Evolutionary conservation across 2,329 filamentous ascomycete genomes (phyloP).

Genomic region (Fusarium nygamai): DNA sequence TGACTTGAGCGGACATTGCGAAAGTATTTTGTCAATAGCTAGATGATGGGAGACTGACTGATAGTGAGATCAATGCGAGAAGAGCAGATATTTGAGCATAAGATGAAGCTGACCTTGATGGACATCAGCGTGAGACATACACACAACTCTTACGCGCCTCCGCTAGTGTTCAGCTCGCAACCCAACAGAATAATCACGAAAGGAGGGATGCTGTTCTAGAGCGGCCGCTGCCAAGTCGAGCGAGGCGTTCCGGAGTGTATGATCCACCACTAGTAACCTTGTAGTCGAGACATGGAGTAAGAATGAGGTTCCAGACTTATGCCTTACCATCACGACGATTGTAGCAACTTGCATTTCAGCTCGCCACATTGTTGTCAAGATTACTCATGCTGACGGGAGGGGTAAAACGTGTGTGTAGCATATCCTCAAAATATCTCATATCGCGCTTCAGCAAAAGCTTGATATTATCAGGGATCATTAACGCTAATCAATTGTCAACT

Average conservation of each 20-base stretch:
- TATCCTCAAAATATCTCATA: neutral
- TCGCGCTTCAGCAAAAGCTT: neutral
- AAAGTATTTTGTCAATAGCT: rapidly evolving
- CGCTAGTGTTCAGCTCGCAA: rapidly evolving
- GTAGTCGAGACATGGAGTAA: neutral
- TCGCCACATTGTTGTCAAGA: neutral
- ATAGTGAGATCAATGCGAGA: neutral
- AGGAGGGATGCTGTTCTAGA: rapidly evolving
- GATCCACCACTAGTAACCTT: neutral
- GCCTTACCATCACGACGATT: rapidly evolving
- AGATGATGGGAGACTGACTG: too few species aligned
- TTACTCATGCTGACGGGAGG: neutral
- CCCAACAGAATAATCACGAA: too few species aligned
- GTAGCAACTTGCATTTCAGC: neutral
- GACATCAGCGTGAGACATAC: neutral
- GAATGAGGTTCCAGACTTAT: neutral
- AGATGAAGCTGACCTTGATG: neutral
- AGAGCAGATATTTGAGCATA: neutral
- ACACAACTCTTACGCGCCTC: too few species aligned
- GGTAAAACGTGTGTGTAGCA: rapidly evolving
- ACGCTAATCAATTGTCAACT: rapidly evolving
- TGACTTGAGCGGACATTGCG: neutral
- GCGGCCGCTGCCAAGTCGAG: neutral
- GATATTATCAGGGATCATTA: neutral
- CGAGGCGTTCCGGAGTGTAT: neutral